Conservation (phyloP, 208 protist species). For the Novymonas esmeraldas region DNA sequence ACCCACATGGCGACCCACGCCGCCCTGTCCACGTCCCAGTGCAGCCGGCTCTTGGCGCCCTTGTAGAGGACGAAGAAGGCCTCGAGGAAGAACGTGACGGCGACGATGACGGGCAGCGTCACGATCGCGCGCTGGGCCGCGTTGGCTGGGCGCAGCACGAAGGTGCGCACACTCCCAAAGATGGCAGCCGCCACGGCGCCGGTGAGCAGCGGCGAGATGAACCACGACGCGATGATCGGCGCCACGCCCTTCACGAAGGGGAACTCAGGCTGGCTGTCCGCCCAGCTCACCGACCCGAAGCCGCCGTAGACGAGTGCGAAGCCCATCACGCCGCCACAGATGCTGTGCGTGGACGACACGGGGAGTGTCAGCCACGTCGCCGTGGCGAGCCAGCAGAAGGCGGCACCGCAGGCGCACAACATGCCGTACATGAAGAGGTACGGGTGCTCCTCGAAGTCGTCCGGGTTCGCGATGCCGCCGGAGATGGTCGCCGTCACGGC, state of each 20-base stretch:
- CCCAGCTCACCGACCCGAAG: constrained; percentile 55
- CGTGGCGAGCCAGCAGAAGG: constrained; percentile 70
- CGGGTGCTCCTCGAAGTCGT: constrained; percentile 54
- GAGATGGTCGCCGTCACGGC: constrained; percentile 83
- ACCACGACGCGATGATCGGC: constrained; percentile 81
- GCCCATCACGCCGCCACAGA: constrained; percentile 79
- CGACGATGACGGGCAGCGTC: constrained; percentile 65
- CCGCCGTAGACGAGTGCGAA: constrained; percentile 85
- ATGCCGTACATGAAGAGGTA: constrained; percentile 89
- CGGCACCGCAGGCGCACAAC: constrained; percentile 65
- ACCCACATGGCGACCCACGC: constrained; percentile 65
- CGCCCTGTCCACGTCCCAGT: constrained; percentile 54
- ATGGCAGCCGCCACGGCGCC: constrained; percentile 60
- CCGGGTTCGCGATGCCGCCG: constrained; percentile 67
- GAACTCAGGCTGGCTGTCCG: constrained; percentile 52
- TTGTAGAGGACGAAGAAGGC: constrained; percentile 83
- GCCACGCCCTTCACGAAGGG: constrained; percentile 74
- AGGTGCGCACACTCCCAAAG: constrained; percentile 47
- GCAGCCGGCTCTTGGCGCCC: constrained; percentile 56
- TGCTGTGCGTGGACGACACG: constrained; percentile 83
- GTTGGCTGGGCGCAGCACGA: constrained; percentile 68
- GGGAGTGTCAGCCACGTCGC: constrained; percentile 71
- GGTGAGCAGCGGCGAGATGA: constrained; percentile 79
- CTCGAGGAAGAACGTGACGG: constrained; percentile 80
- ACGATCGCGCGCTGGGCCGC: constrained; percentile 53